Conservation (phyloP, 2,329 filamentous ascomycete species). For the Delphinella strobiligena region DNA sequence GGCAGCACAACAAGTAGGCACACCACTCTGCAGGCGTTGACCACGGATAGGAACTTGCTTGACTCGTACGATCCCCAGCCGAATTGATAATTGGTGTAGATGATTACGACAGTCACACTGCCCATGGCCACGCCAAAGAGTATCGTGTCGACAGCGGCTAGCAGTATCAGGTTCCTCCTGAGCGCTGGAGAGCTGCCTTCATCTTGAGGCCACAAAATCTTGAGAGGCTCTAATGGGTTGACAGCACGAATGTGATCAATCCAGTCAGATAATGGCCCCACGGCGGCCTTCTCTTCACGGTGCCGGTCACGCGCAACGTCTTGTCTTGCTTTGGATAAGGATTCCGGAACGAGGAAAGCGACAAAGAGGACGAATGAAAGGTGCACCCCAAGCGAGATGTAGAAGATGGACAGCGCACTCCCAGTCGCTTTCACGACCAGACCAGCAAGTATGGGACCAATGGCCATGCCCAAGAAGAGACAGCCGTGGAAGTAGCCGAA, state of each 20-base stretch:
- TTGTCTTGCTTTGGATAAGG: conserved; percentile 63
- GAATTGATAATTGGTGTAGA: conserved; percentile 74
- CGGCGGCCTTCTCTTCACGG: conserved; percentile 24
- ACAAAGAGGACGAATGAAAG: conserved; percentile 61
- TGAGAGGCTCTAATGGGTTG: conserved; percentile 67
- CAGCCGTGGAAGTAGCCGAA: conserved; percentile 88
- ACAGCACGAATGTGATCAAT: conserved; percentile 31
- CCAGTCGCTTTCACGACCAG: conserved; percentile 68
- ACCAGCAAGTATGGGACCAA: conserved; percentile 72
- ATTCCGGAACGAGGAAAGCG: conserved; percentile 67
- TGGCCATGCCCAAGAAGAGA: conserved; percentile 76
- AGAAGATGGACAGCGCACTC: conserved; percentile 70
- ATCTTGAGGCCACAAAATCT: conserved; percentile 63
- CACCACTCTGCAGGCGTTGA: conserved; percentile 65
- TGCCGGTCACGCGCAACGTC: conserved; percentile 58
- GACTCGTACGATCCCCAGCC: conserved; percentile 72
- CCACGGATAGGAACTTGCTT: conserved; percentile 67
- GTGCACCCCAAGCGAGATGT: conserved; percentile 63
- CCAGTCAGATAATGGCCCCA: conserved; percentile 28
- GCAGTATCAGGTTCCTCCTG: conserved; percentile 67
- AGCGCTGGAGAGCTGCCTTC: conserved; percentile 48
- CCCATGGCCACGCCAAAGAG: conserved; percentile 76
- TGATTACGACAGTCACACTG: conserved; percentile 64
- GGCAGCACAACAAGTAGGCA: conserved; percentile 67
- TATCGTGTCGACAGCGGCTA: conserved; percentile 70